Conservation (phyloP, 306 rosid genomes). For the Cotoneaster glaucophyllus region DNA sequence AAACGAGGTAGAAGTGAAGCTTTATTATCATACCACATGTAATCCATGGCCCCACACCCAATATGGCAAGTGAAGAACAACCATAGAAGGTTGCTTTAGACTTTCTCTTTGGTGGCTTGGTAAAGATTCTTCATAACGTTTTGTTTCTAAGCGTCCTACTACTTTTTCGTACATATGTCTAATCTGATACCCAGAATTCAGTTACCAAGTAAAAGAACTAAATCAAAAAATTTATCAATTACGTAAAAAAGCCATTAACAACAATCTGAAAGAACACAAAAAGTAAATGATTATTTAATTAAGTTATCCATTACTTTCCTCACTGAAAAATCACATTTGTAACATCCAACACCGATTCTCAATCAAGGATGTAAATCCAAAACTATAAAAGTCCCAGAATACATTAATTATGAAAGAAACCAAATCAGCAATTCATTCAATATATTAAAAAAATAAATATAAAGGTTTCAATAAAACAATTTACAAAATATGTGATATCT, state of each 20-base stretch:
- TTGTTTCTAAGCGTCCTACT: background rate
- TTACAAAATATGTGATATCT: background rate
- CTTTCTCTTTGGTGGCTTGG: background rate
- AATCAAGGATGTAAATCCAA: background rate
- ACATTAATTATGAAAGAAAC: background rate
- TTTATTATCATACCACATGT: background rate
- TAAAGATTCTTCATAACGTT: background rate
- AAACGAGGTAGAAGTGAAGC: background rate
- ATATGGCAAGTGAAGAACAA: background rate
- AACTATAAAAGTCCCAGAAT: background rate
- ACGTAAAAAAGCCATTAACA: background rate
- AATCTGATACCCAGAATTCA: background rate
- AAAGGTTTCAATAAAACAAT: background rate
- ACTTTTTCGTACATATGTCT: background rate
- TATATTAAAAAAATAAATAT: too few species aligned
- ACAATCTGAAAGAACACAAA: background rate
- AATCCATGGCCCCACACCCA: background rate
- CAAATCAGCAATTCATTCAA: background rate
- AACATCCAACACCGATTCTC: background rate
- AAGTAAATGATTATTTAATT: background rate
- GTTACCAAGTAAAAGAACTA: background rate
- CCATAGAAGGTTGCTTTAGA: background rate
- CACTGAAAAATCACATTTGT: background rate
- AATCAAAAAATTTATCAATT: background rate
- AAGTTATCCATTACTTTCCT: background rate